phyloP scores from a whole-genome alignment of 805 yeast genomes.

The Yamadazyma endophytica region DNA sequence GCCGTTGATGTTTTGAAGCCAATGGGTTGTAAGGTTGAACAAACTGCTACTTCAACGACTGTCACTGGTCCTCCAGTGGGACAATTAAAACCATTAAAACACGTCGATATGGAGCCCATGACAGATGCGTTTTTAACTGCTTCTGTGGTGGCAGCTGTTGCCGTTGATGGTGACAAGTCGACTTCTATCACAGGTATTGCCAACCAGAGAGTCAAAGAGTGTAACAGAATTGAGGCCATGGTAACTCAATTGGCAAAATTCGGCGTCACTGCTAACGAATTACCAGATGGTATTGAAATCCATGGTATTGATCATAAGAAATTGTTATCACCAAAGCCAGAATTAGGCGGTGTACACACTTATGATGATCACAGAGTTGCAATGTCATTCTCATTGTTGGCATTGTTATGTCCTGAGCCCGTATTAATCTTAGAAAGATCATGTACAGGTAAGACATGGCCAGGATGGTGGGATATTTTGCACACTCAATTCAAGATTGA shows the following conservation, averaged over 20 bases:
- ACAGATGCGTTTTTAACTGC: slow-evolving; percentile 98
- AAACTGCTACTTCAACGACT: slow-evolving; percentile 81
- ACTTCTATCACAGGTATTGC: slow-evolving; percentile 94
- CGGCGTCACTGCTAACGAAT: slow-evolving; percentile 80
- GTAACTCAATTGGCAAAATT: slow-evolving; percentile 80
- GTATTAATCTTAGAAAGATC: slow-evolving; percentile 80
- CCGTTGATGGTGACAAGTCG: slow-evolving; percentile 40
- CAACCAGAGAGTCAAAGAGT: slow-evolving; percentile 95
- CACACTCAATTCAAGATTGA: slow-evolving; percentile 61
- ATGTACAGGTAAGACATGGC: slow-evolving; percentile 98
- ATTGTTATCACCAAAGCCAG: slow-evolving; percentile 50
- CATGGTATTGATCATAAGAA: slow-evolving; percentile 56
- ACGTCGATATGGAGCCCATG: slow-evolving; percentile 98
- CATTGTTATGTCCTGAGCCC: slow-evolving; percentile 62
- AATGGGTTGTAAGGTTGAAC: slow-evolving; percentile 91
- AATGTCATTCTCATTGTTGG: slow-evolving; percentile 89
- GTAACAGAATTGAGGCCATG: slow-evolving; percentile 96
- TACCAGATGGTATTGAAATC: slow-evolving; percentile 89
- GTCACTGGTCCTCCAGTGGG: slow-evolving; percentile 86
- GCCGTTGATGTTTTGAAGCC: slow-evolving; percentile 89
- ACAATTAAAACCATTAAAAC: slow-evolving; percentile 59
- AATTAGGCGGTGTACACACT: slow-evolving; percentile 60
- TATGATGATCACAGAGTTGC: slow-evolving; percentile 98
- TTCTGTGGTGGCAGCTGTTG: slow-evolving; percentile 93
- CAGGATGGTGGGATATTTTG: slow-evolving; percentile 98